Conservation (phyloP, 1,284 basidiomycete species). For the Moesziomyces antarcticus region DNA sequence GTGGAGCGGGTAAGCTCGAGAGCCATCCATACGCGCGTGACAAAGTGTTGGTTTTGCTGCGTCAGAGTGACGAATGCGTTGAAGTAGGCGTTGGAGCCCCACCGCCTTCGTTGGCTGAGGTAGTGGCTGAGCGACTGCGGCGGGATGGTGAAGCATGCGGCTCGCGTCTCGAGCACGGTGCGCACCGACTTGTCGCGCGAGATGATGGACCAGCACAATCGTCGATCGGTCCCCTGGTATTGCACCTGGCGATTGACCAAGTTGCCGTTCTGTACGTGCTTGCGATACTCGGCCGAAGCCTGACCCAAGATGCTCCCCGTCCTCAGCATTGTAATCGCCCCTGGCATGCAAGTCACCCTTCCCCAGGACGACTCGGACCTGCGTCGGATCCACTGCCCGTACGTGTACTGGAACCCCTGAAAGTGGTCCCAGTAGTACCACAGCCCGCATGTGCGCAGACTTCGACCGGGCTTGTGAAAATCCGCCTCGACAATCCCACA, state of each 20-base stretch:
- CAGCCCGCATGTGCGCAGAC: constrained; percentile 13
- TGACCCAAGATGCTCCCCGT: constrained; percentile 27
- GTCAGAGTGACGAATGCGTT: constrained; percentile 30
- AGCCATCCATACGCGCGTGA: constrained; percentile 32
- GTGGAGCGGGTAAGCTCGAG: constrained; percentile 23
- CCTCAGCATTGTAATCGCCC: constrained; percentile 32
- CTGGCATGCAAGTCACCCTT: constrained; percentile 34
- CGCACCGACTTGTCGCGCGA: constrained; percentile 30
- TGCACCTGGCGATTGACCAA: constrained; percentile 29
- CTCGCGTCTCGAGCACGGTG: constrained; percentile 28
- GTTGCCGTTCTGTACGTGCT: constrained; percentile 24
- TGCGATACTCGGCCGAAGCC: constrained; percentile 27
- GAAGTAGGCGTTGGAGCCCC: constrained; percentile 40
- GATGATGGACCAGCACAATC: constrained; percentile 36
- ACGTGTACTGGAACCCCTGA: constrained; percentile 36
- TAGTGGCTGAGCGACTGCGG: constrained; percentile 32
- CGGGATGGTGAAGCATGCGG: constrained; percentile 39
- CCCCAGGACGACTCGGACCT: constrained; percentile 33
- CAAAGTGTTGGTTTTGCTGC: constrained; percentile 16
- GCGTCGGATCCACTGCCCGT: constrained; percentile 32
- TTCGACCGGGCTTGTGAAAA: constrained; percentile 20
- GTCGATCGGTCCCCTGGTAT: constrained; percentile 33
- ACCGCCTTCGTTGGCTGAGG: constrained; percentile 30
- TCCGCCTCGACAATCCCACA: constrained; percentile 36
- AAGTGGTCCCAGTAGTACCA: constrained; percentile 42